Base-by-base conservation (phyloP, 352 stramenopile species). In the Globisporangium viniferum region DNA sequence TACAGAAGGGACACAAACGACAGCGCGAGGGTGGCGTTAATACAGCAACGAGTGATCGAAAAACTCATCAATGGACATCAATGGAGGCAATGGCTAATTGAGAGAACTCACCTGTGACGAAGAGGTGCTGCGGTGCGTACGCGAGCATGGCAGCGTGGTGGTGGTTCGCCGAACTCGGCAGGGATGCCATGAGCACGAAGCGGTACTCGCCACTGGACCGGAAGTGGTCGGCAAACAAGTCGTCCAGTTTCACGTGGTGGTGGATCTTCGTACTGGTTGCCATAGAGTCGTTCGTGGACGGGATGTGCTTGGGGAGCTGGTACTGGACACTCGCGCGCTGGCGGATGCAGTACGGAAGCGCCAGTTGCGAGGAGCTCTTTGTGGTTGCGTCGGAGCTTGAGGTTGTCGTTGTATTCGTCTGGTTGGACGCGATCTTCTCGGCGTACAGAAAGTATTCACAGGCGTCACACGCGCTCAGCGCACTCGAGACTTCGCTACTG, bases 371-470 rank as follows among this genome's bases (percentile, higher is more conserved):
- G 10, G 56, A 15, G 56, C 18, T 61, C 55, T 20, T 33, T 33
- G 12, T 53, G n/a, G 1, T 9, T 4, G 7, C 61, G 12, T 15
- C 20, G 24, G 9, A 31, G 55, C 55, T 46, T 29, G 1, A 15
- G 5, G 6, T 9, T 49, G 41, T 22, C 5, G 31, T 31, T 27
- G 2, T 35, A 58, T 48, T 31, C 3, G 20, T 78, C 12, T 35
- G 24, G 12, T 66, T 54, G 2, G 66, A 6, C 36, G 62, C 27
- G 61, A 73, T 56, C 31, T 67, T 67, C 62, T 75, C 54, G 5
- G 75, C 75, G 22, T 75, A 73, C 39, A 81, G 35, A 8, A 66
- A 44, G 55, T 75, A 81, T 29, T 79, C 70, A 41, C 75, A 81
- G 22, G 44, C 48, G n/a, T 62, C 59, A 41, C 74, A 80, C 4